Percentiles rank a stretch among this genome's conserved stretches.
These are phyloP conservation scores for Rhizoctonia solani DNA, from an alignment of 1,284 basidiomycete genomes.

Conservation along the genomic window DNA sequence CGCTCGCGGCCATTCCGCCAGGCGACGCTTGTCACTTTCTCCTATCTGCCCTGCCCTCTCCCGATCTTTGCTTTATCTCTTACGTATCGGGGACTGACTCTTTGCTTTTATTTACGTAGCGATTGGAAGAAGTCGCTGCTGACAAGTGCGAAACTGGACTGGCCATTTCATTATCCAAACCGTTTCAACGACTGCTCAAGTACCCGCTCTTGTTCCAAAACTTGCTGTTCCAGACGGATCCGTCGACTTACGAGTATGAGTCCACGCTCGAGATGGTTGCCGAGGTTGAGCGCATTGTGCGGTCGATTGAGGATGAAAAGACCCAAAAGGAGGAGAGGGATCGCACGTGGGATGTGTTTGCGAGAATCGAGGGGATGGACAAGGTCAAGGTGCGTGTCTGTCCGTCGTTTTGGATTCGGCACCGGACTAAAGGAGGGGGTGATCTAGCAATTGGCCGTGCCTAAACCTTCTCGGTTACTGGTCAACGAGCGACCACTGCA, in stretches of 20 bases:
- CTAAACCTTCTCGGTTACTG: constrained; percentile 86
- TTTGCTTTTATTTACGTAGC: constrained; percentile 44
- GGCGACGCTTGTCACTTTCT: no score
- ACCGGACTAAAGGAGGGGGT: background rate
- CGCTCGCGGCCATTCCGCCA: no score
- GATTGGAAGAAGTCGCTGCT: constrained; percentile 76
- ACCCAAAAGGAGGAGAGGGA: constrained; percentile 94
- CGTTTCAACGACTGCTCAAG: constrained; percentile 95
- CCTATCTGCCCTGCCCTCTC: background rate
- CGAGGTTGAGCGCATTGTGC: constrained; percentile 93
- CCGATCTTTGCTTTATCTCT: constrained; percentile 24
- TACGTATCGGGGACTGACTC: background rate
- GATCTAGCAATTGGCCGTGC: constrained; percentile 66
- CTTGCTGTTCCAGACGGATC: constrained; percentile 94
- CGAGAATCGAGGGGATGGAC: constrained; percentile 93
- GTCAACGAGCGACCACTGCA: constrained; percentile 74
- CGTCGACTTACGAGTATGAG: constrained; percentile 96
- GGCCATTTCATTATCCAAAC: constrained; percentile 92
- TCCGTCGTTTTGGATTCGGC: background rate
- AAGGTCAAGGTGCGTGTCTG: constrained; percentile 68
- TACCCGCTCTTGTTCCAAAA: constrained; percentile 98
- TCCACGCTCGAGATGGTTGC: constrained; percentile 95
- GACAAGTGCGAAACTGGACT: constrained; percentile 92
- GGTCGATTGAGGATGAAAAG: constrained; percentile 97
- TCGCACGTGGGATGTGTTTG: constrained; percentile 90